Conservation (phyloP, 495 filamentous ascomycete species). For the Durotheca rogersii region DNA sequence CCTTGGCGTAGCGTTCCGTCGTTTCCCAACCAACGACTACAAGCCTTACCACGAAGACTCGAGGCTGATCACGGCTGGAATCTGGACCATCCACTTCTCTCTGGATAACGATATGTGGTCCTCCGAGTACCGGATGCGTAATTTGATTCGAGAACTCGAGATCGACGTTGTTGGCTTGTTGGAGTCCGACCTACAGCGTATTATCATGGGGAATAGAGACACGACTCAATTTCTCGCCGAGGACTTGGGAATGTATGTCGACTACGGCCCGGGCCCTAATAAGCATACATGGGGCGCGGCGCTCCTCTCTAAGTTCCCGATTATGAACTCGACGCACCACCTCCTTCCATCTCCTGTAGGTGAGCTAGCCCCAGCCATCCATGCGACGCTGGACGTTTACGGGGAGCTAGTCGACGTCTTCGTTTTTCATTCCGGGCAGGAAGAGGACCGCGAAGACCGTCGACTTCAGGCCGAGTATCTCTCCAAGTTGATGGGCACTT, state of each 20-base stretch:
- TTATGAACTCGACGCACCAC: constrained; percentile 95
- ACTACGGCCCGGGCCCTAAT: constrained; percentile 96
- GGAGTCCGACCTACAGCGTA: constrained; percentile 91
- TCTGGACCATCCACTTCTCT: constrained; percentile 99
- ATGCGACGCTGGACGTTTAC: constrained; percentile 92
- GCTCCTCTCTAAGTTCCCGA: constrained; percentile 94
- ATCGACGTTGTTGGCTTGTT: constrained; percentile 92
- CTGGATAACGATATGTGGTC: constrained; percentile 99
- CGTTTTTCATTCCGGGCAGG: constrained; percentile 98
- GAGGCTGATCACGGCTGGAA: constrained; percentile 85
- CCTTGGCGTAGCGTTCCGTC: constrained; percentile 79
- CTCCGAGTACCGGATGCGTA: constrained; percentile 88
- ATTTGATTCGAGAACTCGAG: constrained; percentile 89
- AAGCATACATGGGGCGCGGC: constrained; percentile 98
- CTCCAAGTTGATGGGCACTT: constrained; percentile 81
- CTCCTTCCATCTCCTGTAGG: constrained; percentile 90
- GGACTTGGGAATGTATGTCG: constrained; percentile 96
- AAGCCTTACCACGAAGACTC: constrained; percentile 83
- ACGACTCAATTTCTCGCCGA: constrained; percentile 94
- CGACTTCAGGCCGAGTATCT: constrained; percentile 86
- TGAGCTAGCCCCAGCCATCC: constrained; percentile 93
- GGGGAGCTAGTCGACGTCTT: constrained; percentile 88
- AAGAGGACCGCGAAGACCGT: constrained; percentile 94
- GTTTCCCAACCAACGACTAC: constrained; percentile 92
- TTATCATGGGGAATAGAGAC: constrained; percentile 99